Evolutionary conservation across 2,329 filamentous ascomycete genomes (phyloP), one percentile per base, ranked within the genome.

Genomic region (Nothophaeocryptopus gaeumannii): DNA sequence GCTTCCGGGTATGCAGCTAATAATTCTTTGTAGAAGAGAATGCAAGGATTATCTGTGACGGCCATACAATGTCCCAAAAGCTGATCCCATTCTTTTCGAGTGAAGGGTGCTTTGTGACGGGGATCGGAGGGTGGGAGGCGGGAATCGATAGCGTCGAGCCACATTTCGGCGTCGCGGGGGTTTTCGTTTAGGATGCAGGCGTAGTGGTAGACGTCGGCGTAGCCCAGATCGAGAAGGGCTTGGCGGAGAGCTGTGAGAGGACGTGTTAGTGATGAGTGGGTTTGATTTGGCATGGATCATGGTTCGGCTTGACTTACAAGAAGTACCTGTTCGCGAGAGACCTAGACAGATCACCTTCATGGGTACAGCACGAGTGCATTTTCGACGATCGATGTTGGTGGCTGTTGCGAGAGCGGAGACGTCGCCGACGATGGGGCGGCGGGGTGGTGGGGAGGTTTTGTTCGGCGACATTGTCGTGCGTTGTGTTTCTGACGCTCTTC

Each of bases 331-430:
- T 54, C 83, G 76, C 47, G 81, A 81, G 14, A 85, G 73, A 36
- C 83, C 84, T 1, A 87, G 75, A 42, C 82, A 77, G 35, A 87
- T 78, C 37, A 87, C 78, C 66, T 80, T 81, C 82, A 87, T 85
- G 34, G 83, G 83, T 41, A 53, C 45, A 4, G 39, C 46, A 1
- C 55, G 50, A 39, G 35, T 45, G 46, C 50, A 42, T 9, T 49
- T 16, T n/a, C 55, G 47, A 13, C 50, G 50, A 34, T 56, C 53
- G 31, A 53, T 54, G 48, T 52, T 38, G 29, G 48, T 50, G 9
- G 38, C 31, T 35, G 31, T 35, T 26, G 47, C 26, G 10, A 53
- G 33, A 30, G 42, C 43, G n/a, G 45, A 40, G 31, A 52, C 39
- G 37, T 47, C 44, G 30, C 52, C 52, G 9, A 50, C 47, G 10